These are phyloP conservation scores for Lasiodiplodia sp. DNA, from an alignment of 2,329 filamentous ascomycete genomes.

Conservation along the genomic window DNA sequence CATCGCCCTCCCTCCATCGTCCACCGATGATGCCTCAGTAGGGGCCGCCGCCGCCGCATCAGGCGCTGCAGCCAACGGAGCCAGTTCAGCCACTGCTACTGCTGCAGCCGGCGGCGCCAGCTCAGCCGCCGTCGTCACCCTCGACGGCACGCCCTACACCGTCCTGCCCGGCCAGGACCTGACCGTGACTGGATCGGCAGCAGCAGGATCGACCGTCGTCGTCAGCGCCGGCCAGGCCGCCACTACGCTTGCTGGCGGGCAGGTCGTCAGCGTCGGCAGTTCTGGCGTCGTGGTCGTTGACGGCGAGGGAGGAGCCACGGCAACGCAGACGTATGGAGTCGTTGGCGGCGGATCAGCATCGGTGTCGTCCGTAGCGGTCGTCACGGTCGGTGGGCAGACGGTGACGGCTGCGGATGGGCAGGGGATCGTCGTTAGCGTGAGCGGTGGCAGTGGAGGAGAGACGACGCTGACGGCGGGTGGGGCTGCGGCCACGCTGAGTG, in stretches of 20 bases:
- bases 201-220: background rate
- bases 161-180: background rate
- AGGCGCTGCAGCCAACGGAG: background rate
- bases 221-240: background rate
- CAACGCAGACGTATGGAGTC: background rate
- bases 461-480: slow-evolving; percentile 4
- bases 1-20: background rate
- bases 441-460: background rate
- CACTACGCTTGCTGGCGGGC: background rate
- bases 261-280: background rate
- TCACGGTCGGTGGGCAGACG: background rate
- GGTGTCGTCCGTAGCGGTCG: background rate
- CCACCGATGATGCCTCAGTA: no score
- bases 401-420: background rate
- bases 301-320: background rate
- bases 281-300: background rate
- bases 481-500: background rate
- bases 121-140: background rate
- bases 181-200: no score
- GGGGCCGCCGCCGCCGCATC: no score
- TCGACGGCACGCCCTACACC: background rate
- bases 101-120: background rate
- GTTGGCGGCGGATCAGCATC: background rate
- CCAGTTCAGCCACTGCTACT: no score
- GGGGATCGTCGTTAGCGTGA: background rate